A percentile compares a stretch with the other conserved stretches of the same genome.
Evolutionary conservation across 495 filamentous ascomycete genomes (phyloP).

Genomic region (Penicillium simplicissimum): DNA sequence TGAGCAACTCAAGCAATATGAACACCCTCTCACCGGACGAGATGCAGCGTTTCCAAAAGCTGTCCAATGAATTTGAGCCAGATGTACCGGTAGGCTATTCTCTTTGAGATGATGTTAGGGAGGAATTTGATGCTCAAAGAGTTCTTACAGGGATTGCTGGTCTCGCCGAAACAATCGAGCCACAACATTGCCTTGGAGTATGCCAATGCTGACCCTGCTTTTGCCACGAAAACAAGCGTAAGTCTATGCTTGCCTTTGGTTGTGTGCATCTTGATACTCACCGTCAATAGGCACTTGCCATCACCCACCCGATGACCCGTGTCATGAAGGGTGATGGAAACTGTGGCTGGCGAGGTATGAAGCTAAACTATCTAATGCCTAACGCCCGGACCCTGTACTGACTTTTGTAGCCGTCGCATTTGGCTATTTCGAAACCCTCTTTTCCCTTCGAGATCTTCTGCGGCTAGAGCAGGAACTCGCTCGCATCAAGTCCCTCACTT

Average conservation of each 20-base stretch:
- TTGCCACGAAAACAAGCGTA: conserved; percentile 83
- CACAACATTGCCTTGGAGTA: conserved; percentile 82
- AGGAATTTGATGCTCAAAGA: background rate
- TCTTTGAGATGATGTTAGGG: background rate
- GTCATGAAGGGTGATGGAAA: conserved; percentile 90
- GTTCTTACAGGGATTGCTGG: conserved; percentile 68
- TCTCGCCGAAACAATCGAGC: conserved; percentile 76
- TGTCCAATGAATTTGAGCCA: conserved; percentile 65
- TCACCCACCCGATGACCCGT: conserved; percentile 85
- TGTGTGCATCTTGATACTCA: conserved; percentile 4
- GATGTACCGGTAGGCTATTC: conserved; percentile 54
- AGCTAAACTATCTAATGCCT: conserved; percentile 18
- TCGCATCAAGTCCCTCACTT: conserved; percentile 70
- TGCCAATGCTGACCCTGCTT: conserved; percentile 84
- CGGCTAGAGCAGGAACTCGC: conserved; percentile 66
- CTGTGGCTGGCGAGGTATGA: conserved; percentile 93
- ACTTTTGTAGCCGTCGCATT: conserved; percentile 76
- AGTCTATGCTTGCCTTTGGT: conserved; percentile 27
- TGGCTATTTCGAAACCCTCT: conserved; percentile 84
- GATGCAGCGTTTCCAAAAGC: conserved; percentile 54
- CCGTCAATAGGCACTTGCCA: conserved; percentile 64
- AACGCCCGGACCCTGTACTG: conserved; percentile 3
- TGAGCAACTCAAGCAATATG: conserved; percentile 39
- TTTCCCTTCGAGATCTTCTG: conserved; percentile 61
- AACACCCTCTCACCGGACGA: conserved; percentile 51